Evolutionary conservation across 1,284 basidiomycete species (phyloP).

Genomic region (Pascua guehoae): DNA sequence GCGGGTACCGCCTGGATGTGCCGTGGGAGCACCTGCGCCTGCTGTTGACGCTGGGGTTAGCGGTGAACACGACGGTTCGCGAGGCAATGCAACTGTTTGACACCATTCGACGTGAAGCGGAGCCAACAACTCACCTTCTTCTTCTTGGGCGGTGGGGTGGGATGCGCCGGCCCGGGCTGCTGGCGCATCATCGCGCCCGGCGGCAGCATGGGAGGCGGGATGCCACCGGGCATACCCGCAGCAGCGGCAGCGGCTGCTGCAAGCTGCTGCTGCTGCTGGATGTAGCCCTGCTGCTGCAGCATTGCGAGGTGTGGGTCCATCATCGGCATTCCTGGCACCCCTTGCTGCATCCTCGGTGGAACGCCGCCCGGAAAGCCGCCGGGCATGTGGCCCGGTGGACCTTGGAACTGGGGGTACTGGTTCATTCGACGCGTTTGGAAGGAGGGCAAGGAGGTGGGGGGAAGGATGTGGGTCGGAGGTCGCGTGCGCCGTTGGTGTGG

Average conservation of each 20-base stretch:
- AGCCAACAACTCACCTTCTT: constrained; percentile 5
- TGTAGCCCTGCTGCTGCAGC: constrained; percentile 14
- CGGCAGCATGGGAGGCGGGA: constrained; percentile 6
- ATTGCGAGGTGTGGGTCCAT: constrained; percentile 14
- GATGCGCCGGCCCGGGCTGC: not conserved
- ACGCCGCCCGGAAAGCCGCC: not conserved
- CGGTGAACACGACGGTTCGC: not conserved
- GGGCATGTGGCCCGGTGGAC: no score
- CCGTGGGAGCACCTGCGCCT: constrained; percentile 10
- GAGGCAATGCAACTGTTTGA: not conserved
- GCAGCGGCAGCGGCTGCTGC: constrained; percentile 3
- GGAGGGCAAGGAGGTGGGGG: no score
- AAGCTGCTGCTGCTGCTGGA: constrained; percentile 20
- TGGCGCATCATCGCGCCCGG: not conserved
- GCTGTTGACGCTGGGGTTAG: constrained; percentile 2
- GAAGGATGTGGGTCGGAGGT: no score
- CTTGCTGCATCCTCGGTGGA: constrained; percentile 1
- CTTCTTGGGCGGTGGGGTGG: constrained; percentile 5
- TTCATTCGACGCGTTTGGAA: no score
- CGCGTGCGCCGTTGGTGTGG: no score
- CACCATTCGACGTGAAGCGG: not conserved
- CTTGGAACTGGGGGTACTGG: no score
- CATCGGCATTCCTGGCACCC: constrained; percentile 6
- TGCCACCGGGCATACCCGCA: not conserved
- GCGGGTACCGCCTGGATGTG: not conserved